Evolutionary conservation across 2,329 filamentous ascomycete species (phyloP).

Genomic region (Coniella lustricola): DNA sequence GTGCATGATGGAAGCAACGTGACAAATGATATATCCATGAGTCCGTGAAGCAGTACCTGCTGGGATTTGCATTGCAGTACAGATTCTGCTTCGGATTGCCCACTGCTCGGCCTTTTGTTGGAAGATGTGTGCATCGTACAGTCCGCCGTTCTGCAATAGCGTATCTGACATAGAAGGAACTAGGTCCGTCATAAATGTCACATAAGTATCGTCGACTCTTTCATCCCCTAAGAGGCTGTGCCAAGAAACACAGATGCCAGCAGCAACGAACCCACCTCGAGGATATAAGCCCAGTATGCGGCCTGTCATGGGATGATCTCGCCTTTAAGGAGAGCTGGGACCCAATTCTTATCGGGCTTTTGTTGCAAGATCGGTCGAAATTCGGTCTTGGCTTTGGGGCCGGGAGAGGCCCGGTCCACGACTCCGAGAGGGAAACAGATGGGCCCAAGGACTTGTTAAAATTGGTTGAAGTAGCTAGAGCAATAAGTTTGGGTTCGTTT

Average conservation of each 20-base stretch:
- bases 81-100: too few relatives aligned
- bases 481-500: too few relatives aligned
- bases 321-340: constrained; percentile 17
- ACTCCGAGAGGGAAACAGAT: constrained; percentile 8
- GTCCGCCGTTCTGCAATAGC: constrained; percentile 19
- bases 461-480: constrained; percentile 18
- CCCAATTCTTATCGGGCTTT: constrained; percentile 20
- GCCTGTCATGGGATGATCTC: constrained; percentile 20
- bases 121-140: constrained; percentile 20
- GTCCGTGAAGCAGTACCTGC: too few relatives aligned
- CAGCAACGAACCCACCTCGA: constrained; percentile 17
- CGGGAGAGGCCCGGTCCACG: constrained; percentile 17
- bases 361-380: constrained; percentile 17
- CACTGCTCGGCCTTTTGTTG: constrained; percentile 15
- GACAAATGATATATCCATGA: too few relatives aligned
- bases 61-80: too few relatives aligned
- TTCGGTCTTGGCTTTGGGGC: constrained; percentile 19
- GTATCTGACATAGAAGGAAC: constrained; percentile 25
- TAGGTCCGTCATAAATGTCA: constrained; percentile 23
- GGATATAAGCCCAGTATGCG: constrained; percentile 19
- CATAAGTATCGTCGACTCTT: constrained; percentile 20
- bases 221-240: constrained; percentile 17
- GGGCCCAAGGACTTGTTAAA: constrained; percentile 21
- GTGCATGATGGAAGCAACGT: too few relatives aligned
- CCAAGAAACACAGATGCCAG: constrained; percentile 22